Evolutionary conservation across 148 eudicot species (phyloP), one percentile per base, ranked within the genome.

Genomic region (Simmondsia chinensis): DNA sequence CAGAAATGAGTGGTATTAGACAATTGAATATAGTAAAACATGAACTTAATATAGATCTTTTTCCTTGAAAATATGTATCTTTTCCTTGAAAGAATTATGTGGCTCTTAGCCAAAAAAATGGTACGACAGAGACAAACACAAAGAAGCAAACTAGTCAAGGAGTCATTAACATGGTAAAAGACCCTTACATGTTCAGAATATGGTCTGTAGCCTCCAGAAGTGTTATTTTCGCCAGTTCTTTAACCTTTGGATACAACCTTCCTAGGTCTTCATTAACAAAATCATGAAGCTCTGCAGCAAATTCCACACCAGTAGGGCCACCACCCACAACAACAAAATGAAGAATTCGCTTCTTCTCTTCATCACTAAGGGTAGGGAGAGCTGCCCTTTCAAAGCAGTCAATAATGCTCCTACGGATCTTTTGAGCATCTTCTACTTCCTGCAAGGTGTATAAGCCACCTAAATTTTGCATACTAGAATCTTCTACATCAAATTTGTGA

Each of bases 241-340:
- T 72, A 6, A 61, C 70, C 42, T 56, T 56, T 20, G 87, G 82
- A 53, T 80, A 80, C 43, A 72, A 46, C 24, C 33, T 72, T 10
- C 54, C 74, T 34, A 80, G 34, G 63, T 80, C 87, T 20, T 76
- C 87, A 33, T 22, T 66, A 28, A 80, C 74, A 61, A 50, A 76
- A 51, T 80, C 87, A 48, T 80, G 87, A 50, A 75, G 76, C 57
- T 80, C 79, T 1, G 87, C 83, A 3, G 83, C 79, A 60, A 76
- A 80, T 66, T 80, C 87, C 20, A 80, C 87, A 27, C 87, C 87
- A 8, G 80, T 72, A 26, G 87, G 87, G 2, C 87, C 87, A 45
- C 83, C 87, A 21, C 87, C 82, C 25, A 80, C 87, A 25, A 80
- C 61, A 18, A 80, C 83, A 54, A 80, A 80, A 42, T 80, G 87